Percentiles rank a stretch among this genome's conserved stretches.
phyloP scores from a whole-genome alignment of 139 green algal genomes.

The Coelastrella sp. region DNA sequence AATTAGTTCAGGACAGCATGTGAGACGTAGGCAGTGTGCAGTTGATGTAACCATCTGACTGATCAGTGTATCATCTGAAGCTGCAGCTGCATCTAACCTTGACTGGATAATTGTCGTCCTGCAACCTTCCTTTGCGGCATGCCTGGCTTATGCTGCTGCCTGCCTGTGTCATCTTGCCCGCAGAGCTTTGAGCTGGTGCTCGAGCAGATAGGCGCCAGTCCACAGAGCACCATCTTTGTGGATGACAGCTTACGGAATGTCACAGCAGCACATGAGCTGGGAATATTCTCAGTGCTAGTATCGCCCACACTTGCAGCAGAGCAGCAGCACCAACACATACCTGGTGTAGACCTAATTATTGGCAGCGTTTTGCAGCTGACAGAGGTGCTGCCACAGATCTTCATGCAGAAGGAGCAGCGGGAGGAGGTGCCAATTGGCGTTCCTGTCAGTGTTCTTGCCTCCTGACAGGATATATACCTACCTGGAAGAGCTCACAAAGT shows the following conservation, averaged over 20 bases:
- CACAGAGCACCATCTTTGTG: constrained; percentile 72
- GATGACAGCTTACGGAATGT: constrained; percentile 87
- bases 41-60: too few relatives aligned
- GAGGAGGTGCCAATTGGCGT: background rate
- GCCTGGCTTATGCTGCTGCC: background rate
- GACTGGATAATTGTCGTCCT: too few relatives aligned
- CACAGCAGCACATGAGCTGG: constrained; percentile 67
- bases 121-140: background rate
- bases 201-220: constrained; percentile 51
- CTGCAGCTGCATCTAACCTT: background rate
- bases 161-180: background rate
- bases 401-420: background rate
- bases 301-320: constrained; percentile 5
- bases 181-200: constrained; percentile 71
- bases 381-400: constrained; percentile 49
- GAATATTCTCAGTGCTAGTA: constrained; percentile 69
- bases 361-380: constrained; percentile 46
- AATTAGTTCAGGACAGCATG: too few relatives aligned
- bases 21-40: too few relatives aligned
- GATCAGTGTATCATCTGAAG: background rate
- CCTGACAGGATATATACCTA: background rate
- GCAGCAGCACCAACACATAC: constrained; percentile 16
- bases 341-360: constrained; percentile 48
- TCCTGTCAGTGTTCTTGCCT: constrained; percentile 16
- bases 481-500: too few relatives aligned